phyloP scores from a whole-genome alignment of 352 stramenopile species.

The Achlya hypogyna region DNA sequence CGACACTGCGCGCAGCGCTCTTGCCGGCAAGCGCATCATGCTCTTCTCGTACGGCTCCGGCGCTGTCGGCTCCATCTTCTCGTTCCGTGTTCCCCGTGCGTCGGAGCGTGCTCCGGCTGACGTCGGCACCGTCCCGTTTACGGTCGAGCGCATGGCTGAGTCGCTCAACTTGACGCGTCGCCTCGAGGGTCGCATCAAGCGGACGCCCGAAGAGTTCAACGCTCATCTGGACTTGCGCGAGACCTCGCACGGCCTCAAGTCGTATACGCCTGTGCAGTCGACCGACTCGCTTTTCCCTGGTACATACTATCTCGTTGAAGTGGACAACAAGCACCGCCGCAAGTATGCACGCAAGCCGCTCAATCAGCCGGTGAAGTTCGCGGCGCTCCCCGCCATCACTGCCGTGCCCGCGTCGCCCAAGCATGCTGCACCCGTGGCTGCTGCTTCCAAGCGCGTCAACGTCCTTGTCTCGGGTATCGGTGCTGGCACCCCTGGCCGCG shows the following conservation, averaged over 20 bases:
- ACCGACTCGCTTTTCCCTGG: conserved; percentile 55
- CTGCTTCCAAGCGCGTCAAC: conserved; percentile 41
- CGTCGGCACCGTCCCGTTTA: conserved; percentile 45
- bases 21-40: conserved; percentile 72
- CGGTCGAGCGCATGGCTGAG: conserved; percentile 79
- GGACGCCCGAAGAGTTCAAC: conserved; percentile 86
- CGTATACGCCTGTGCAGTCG: conserved; percentile 62
- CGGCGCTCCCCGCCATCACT: conserved; percentile 26
- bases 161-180: conserved; percentile 73
- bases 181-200: conserved; percentile 70
- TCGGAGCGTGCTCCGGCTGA: conserved; percentile 21
- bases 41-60: conserved; percentile 97
- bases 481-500: conserved; percentile 79
- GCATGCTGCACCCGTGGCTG: conserved; percentile 30
- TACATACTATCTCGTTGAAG: conserved; percentile 88
- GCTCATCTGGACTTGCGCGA: conserved; percentile 87
- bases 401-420: conserved; percentile 34
- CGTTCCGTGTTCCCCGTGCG: conserved; percentile 41
- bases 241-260: conserved; percentile 58
- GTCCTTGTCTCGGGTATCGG: conserved; percentile 89
- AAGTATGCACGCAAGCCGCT: conserved; percentile 69
- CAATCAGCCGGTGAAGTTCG: conserved; percentile 27
- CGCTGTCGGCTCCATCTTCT: conserved; percentile 94
- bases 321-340: conserved; percentile 84
- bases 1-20: conserved; percentile 30